phyloP scores from a whole-genome alignment of 1,284 basidiomycete genomes.

The Phylloboletellus chloephorus region DNA sequence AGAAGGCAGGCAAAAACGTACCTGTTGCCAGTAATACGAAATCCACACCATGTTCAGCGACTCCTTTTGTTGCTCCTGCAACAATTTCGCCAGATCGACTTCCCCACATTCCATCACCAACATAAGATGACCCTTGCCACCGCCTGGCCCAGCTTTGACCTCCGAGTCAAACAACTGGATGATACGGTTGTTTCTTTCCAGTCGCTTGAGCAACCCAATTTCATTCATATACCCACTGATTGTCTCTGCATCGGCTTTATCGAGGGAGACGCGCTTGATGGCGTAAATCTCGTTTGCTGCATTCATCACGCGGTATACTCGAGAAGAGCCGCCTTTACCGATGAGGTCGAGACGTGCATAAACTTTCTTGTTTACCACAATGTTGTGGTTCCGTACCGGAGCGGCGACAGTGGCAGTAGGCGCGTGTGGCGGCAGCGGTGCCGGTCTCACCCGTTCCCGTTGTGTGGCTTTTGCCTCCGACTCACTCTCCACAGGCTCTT shows the following conservation, averaged over 20 bases:
- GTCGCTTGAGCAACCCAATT: slow-evolving; percentile 79
- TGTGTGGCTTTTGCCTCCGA: slow-evolving; percentile 21
- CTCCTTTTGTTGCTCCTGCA: slow-evolving; percentile 78
- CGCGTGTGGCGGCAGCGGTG: slow-evolving; percentile 25
- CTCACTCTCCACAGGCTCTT: slow-evolving; percentile 32
- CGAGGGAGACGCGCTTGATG: slow-evolving; percentile 83
- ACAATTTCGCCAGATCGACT: slow-evolving; percentile 76
- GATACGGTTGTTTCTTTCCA: slow-evolving; percentile 84
- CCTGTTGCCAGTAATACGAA: slow-evolving; percentile 94
- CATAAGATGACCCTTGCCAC: slow-evolving; percentile 63
- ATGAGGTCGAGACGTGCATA: slow-evolving; percentile 84
- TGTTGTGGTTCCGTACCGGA: slow-evolving; percentile 32
- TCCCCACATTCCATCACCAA: slow-evolving; percentile 95
- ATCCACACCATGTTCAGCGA: slow-evolving; percentile 88
- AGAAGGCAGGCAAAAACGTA: slow-evolving; percentile 28
- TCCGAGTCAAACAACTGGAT: slow-evolving; percentile 88
- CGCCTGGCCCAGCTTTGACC: slow-evolving; percentile 56
- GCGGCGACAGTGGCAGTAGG: slow-evolving; percentile 16
- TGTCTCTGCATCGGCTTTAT: slow-evolving; percentile 80
- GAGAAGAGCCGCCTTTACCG: slow-evolving; percentile 90
- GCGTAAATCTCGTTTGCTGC: slow-evolving; percentile 75
- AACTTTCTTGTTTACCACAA: slow-evolving; percentile 61
- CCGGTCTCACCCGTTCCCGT: slow-evolving; percentile 24
- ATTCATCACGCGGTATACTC: slow-evolving; percentile 85
- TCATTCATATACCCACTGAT: slow-evolving; percentile 93